Evolutionary conservation across 2,329 filamentous ascomycete genomes (phyloP).

Genomic region (Xylariaceae sp.): DNA sequence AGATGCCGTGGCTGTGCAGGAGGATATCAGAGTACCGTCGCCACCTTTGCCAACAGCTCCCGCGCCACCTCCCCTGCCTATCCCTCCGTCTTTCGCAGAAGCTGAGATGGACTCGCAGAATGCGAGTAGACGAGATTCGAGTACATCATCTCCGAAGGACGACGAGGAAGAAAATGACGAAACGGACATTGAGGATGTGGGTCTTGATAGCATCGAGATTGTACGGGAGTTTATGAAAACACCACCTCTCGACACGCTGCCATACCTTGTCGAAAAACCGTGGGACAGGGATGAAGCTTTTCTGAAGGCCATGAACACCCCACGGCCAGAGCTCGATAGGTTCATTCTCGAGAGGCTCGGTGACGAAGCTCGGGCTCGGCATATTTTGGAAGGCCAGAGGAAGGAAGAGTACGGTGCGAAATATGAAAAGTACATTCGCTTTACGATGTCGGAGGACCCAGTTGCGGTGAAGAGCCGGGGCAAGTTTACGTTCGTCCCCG

Average conservation of each 20-base stretch:
- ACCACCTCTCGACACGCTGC: conserved; percentile 50
- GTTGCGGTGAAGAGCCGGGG: conserved; percentile 50
- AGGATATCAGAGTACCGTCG: conserved; percentile 17
- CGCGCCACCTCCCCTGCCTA: conserved; percentile 14
- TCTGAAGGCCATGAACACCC: conserved; percentile 36
- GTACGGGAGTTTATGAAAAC: conserved; percentile 49
- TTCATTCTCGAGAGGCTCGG: conserved; percentile 44
- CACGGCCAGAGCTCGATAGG: conserved; percentile 35
- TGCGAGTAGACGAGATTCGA: conserved; percentile 30
- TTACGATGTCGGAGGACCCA: conserved; percentile 51
- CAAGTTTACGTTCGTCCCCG: conserved; percentile 42
- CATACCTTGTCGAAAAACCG: conserved; percentile 39
- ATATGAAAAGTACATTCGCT: conserved; percentile 49
- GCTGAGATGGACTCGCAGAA: conserved; percentile 22
- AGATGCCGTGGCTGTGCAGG: conserved; percentile 25
- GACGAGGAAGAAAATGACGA: conserved; percentile 52
- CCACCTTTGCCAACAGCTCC: conserved; percentile 12
- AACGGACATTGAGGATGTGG: conserved; percentile 50
- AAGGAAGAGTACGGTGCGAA: conserved; percentile 41
- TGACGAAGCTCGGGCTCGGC: conserved; percentile 35
- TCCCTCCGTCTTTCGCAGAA: conserved; percentile 25
- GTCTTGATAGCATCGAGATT: conserved; percentile 43
- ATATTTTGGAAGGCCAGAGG: conserved; percentile 34
- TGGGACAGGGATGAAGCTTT: conserved; percentile 46
- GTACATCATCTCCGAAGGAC: conserved; percentile 45